These are phyloP conservation scores for Daldinia grandis DNA, from an alignment of 495 filamentous ascomycete genomes.

Conservation along the genomic window DNA sequence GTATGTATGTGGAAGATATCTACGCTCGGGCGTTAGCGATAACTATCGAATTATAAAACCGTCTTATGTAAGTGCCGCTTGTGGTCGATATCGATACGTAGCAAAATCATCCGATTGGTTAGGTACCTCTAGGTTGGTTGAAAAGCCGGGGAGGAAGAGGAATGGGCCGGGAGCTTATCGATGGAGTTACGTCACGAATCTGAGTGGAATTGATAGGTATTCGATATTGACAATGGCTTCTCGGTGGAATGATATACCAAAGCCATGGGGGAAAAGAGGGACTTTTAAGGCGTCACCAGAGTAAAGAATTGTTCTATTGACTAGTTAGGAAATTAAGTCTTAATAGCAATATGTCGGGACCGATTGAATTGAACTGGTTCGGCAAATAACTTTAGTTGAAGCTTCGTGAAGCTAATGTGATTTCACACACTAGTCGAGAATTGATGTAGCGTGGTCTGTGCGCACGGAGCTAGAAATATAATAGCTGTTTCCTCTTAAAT, in stretches of 20 bases:
- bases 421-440: no score
- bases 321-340: background rate
- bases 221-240: background rate
- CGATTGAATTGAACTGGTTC: no score
- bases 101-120: slow-evolving; percentile 16
- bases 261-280: no score
- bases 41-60: background rate
- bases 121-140: no score
- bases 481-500: background rate
- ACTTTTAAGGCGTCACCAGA: background rate
- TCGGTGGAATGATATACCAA: background rate
- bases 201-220: background rate
- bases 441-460: background rate
- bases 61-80: background rate
- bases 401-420: no score
- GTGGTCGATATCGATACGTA: background rate
- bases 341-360: no score
- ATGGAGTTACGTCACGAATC: slow-evolving; percentile 9
- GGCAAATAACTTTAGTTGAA: no score
- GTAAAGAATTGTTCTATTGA: background rate
- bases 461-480: background rate
- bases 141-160: background rate
- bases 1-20: slow-evolving; percentile 5
- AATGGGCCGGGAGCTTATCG: background rate
- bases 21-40: slow-evolving; percentile 3